Evolutionary conservation across 2,329 filamentous ascomycete species (phyloP), one percentile per base, ranked within the genome.

Genomic region (Leptographium galeiforme): DNA sequence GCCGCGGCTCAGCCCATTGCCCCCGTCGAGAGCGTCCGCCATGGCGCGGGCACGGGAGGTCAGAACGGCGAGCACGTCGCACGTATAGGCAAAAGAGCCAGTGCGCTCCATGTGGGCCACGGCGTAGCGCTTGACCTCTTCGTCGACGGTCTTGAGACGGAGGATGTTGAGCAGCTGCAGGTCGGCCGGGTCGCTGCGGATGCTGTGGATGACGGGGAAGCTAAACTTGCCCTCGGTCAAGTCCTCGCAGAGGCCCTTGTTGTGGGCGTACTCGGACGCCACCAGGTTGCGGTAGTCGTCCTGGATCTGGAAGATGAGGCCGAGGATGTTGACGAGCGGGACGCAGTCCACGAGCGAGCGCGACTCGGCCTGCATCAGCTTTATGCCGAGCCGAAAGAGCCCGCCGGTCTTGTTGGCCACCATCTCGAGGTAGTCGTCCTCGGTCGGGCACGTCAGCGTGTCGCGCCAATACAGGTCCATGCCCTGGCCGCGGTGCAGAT

Each of bases 221-320:
- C 85, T 91, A 72, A 96, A 96, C 75, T 97, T 97, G 58, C 91
- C 91, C 71, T 97, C 93, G 1, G 89, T 96, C 61, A 97, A 71
- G 68, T 97, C 93, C 72, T 97, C 91, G 68, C 88, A 95, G 61
- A 95, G 79, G 50, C 91, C 93, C 72, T 97, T 97, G 68, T 95
- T 91, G 58, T 85, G 75, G 40, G 82, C 83, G 73, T 96, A 96
- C 63, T 82, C 76, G n/a, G 71, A 72, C 18, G 76, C 79, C 34
- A 77, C 79, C 45, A 98, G 81, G 67, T 97, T 97, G 67, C 89
- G 82, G 71, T 95, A 95, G 75, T 98, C 93, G 72, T 91, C 87
- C 61, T 87, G 81, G 69, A 95, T 93, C 68, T 95, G 89, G 74
- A 89, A 95, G 66, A 93, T 82, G 53, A 93, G 79, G 36, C 89